phyloP scores from a whole-genome alignment of 2,329 filamentous ascomycete species.

The Pyrenophora teres region DNA sequence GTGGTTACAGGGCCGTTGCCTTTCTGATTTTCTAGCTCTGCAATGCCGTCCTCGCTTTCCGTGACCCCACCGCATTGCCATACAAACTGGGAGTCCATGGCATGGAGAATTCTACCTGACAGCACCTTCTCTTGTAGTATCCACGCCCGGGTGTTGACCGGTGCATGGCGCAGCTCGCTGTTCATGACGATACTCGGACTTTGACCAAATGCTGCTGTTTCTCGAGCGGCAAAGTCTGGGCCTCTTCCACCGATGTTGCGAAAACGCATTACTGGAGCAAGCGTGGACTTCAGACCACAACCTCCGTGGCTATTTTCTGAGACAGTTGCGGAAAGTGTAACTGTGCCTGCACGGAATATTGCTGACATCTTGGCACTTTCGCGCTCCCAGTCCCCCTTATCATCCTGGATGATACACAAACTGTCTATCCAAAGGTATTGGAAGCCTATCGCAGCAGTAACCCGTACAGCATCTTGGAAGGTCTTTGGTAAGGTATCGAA shows the following conservation, averaged over 20 bases:
- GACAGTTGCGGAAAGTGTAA: slow-evolving; percentile 1
- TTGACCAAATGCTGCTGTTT: neutral
- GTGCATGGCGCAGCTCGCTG: neutral
- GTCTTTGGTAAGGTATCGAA: neutral
- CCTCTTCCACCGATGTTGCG: neutral
- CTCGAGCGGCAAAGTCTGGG: neutral
- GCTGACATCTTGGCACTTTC: slow-evolving; percentile 1
- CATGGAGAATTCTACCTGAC: slow-evolving; percentile 4
- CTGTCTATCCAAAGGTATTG: slow-evolving; percentile 3
- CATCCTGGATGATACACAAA: slow-evolving; percentile 1
- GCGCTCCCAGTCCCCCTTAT: neutral
- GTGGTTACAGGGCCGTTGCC: neutral
- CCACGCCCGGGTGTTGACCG: slow-evolving; percentile 3
- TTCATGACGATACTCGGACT: neutral
- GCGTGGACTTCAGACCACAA: neutral
- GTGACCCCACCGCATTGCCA: slow-evolving; percentile 1
- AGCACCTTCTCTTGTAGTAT: slow-evolving; percentile 5
- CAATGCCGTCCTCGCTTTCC: slow-evolving; percentile 4
- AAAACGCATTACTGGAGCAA: neutral
- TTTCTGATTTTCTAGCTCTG: neutral
- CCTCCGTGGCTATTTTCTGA: neutral
- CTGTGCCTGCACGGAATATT: neutral
- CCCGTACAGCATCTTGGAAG: neutral
- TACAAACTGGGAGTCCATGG: neutral
- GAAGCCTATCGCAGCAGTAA: neutral